Evolutionary conservation across 805 yeast genomes (phyloP), one percentile per base, ranked within the genome.

Genomic region (Cyberlindnera subsufficiens): DNA sequence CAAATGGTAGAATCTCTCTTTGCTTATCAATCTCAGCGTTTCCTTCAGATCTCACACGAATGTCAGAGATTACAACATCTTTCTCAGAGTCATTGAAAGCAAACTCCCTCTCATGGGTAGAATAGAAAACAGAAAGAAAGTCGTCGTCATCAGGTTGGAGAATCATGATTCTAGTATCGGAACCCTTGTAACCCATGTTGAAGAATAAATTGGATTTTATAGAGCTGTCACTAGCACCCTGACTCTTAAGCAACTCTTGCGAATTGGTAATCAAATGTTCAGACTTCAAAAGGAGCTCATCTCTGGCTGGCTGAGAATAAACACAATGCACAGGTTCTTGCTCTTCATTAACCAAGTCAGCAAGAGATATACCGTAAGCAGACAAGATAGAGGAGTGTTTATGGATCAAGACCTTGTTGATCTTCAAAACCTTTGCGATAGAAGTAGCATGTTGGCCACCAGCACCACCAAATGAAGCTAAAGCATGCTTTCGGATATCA

Each of bases 401-500:
- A 53, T 71, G 77, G 38, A 71, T 68, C 6, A 69, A 49, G 17
- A 70, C 75, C 39, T 62, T 60, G 19, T 58, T 56, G 45, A 72
- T 70, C 42, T 65, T 63, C 56, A 72, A 62, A 13, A 60, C 63
- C 47, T 60, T 59, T 7, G 75, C 74, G 39, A 72, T 60, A 3
- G 71, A 61, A n/a, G 62, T 60, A 29, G 72, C 67, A 51, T 69
- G 69, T 53, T 72, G 77, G 27, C 74, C 74, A 46, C 76, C 77
- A 37, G 75, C 73, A 42, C 76, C 77, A 42, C 77, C 77, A 52
- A 72, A 72, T 3, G 73, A 65, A 5, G 72, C 74, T 42, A 72
- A 55, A 22, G 63, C 64, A 50, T 72, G 75, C 35, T 67, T 66
- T 38, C 68, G 49, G 15, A 67, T 66, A 45, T 63, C 68, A 44